These are phyloP conservation scores for Cicer judaicum DNA, from an alignment of 306 rosid species.

Conservation along the genomic window DNA sequence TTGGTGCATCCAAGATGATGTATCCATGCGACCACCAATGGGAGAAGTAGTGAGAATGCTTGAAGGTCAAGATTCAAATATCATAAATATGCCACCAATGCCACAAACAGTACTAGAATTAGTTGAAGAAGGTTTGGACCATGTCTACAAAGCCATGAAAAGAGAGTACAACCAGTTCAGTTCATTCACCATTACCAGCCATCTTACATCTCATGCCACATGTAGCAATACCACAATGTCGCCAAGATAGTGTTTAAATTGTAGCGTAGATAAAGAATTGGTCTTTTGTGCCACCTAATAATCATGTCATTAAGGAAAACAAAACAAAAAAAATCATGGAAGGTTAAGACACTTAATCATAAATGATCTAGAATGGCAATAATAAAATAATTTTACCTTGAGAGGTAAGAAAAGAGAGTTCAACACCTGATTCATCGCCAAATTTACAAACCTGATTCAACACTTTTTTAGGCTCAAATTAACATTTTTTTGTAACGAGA, in stretches of 20 bases:
- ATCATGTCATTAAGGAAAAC: not conserved
- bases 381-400: not conserved
- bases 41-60: slow-evolving; percentile 91
- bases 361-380: not conserved
- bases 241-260: slow-evolving; percentile 65
- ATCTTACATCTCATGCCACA: slow-evolving; percentile 83
- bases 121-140: slow-evolving; percentile 83
- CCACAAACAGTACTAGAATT: slow-evolving; percentile 88
- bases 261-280: not conserved
- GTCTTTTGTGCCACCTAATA: slow-evolving; percentile 6
- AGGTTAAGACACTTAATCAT: not conserved
- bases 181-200: slow-evolving; percentile 78
- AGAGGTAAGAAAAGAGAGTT: too few relatives aligned
- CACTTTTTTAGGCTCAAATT: too few relatives aligned
- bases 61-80: slow-evolving; percentile 75
- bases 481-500: too few relatives aligned
- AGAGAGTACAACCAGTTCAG: slow-evolving; percentile 76
- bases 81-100: slow-evolving; percentile 81
- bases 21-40: slow-evolving; percentile 81
- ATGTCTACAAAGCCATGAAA: slow-evolving; percentile 85
- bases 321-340: not conserved
- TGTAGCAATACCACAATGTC: slow-evolving; percentile 89
- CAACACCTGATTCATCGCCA: too few relatives aligned
- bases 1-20: slow-evolving; percentile 98
- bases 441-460: too few relatives aligned